phyloP scores from a whole-genome alignment of 139 green algal species.

The Limnomonas spitsbergensis region DNA sequence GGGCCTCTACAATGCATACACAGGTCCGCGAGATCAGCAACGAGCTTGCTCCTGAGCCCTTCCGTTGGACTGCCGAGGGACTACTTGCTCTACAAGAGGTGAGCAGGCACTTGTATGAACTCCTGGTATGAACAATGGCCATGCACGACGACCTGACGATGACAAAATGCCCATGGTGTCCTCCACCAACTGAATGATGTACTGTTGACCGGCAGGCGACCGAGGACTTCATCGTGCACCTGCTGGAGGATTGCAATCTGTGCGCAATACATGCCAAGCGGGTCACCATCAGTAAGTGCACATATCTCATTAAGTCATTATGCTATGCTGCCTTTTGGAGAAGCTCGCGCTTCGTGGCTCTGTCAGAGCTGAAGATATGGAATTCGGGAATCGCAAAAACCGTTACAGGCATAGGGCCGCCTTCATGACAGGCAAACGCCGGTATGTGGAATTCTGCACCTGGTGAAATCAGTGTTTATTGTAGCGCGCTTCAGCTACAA shows the following conservation, averaged over 20 bases:
- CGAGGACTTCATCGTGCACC: constrained; percentile 92
- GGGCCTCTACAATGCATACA: no score
- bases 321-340: neutral
- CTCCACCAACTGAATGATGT: neutral
- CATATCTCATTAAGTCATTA: no score
- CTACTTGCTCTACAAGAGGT: constrained; percentile 92
- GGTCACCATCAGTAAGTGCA: constrained; percentile 88
- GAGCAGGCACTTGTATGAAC: neutral
- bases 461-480: neutral
- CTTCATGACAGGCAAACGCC: no score
- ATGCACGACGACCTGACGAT: neutral
- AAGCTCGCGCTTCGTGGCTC: neutral
- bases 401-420: no score
- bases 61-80: constrained; percentile 90
- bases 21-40: constrained; percentile 90
- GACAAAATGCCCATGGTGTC: neutral
- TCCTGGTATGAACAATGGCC: neutral
- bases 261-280: constrained; percentile 93
- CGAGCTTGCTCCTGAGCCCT: constrained; percentile 85
- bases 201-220: constrained; percentile 13
- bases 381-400: neutral
- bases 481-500: no score
- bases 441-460: neutral
- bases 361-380: neutral
- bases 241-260: constrained; percentile 94